Conservation (phyloP, 768 basidiomycete species). For the Lactarius hengduanensis region DNA sequence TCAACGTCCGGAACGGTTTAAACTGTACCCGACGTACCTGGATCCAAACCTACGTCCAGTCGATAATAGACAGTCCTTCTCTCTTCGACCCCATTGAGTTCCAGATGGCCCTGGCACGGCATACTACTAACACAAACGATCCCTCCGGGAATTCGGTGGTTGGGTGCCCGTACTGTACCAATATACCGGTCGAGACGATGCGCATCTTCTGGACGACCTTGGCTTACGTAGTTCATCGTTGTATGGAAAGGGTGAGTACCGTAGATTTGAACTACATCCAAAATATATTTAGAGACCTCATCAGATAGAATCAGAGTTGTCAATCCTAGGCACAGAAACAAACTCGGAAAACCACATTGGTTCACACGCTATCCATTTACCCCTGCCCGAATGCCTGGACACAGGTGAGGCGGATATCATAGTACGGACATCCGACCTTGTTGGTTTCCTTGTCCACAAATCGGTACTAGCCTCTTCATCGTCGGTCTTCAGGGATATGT, state of each 20-base stretch:
- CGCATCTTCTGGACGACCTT: constrained; percentile 10
- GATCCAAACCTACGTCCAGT: background rate
- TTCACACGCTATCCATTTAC: too few species aligned
- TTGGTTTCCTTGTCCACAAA: constrained; percentile 34
- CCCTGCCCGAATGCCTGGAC: background rate
- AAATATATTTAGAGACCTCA: background rate
- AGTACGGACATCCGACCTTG: constrained; percentile 17
- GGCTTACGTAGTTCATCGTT: background rate
- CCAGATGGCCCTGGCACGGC: background rate
- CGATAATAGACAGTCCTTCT: background rate
- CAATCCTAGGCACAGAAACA: background rate
- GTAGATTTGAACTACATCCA: background rate
- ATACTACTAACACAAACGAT: background rate
- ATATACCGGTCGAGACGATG: background rate
- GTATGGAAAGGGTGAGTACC: constrained; percentile 3
- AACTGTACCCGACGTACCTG: background rate
- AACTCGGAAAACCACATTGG: too few species aligned
- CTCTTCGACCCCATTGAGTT: constrained; percentile 3
- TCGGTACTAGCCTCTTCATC: constrained; percentile 36
- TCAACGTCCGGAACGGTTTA: background rate
- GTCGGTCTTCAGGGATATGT: constrained; percentile 36
- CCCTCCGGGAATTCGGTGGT: too few species aligned
- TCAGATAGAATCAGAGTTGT: constrained; percentile 3
- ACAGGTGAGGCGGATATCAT: constrained; percentile 6
- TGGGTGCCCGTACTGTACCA: background rate